Evolutionary conservation across 768 basidiomycete species (phyloP).

Genomic region (Pholiota conissans): DNA sequence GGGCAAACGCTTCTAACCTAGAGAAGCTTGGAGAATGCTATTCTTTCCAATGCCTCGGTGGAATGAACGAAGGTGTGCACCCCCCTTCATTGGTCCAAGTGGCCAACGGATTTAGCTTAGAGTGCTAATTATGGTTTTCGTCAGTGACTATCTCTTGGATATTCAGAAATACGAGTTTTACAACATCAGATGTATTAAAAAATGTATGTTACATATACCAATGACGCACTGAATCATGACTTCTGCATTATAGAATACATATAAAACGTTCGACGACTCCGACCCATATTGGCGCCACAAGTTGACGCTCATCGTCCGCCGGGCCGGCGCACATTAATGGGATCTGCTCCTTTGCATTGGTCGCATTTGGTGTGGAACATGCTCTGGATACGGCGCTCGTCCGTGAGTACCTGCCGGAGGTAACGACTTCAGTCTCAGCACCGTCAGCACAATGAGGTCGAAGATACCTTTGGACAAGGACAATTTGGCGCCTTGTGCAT

Average conservation of each 20-base stretch:
- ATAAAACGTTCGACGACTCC: too few relatives aligned
- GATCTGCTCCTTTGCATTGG: slow-evolving; percentile 36
- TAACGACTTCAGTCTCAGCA: not conserved
- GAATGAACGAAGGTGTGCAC: not conserved
- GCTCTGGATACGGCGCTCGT: slow-evolving; percentile 59
- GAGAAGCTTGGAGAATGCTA: not conserved
- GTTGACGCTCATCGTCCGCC: not conserved
- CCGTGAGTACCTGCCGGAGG: slow-evolving; percentile 35
- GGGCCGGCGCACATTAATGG: slow-evolving; percentile 5
- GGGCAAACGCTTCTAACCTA: slow-evolving; percentile 65
- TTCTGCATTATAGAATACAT: not conserved
- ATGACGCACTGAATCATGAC: not conserved
- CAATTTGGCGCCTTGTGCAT: slow-evolving; percentile 62
- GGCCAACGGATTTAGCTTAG: not conserved
- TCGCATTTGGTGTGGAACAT: slow-evolving; percentile 70
- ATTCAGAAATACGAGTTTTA: not conserved
- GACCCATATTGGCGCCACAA: too few relatives aligned
- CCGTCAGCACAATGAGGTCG: not conserved
- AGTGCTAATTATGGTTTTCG: not conserved
- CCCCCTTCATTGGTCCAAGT: not conserved
- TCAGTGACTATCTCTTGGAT: not conserved
- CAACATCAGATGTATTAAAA: not conserved
- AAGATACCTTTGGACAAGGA: slow-evolving; percentile 46
- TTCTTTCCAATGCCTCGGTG: not conserved
- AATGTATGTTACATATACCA: not conserved